phyloP scores from a whole-genome alignment of 345 rosid genomes.

The Hypericum androsaemum region DNA sequence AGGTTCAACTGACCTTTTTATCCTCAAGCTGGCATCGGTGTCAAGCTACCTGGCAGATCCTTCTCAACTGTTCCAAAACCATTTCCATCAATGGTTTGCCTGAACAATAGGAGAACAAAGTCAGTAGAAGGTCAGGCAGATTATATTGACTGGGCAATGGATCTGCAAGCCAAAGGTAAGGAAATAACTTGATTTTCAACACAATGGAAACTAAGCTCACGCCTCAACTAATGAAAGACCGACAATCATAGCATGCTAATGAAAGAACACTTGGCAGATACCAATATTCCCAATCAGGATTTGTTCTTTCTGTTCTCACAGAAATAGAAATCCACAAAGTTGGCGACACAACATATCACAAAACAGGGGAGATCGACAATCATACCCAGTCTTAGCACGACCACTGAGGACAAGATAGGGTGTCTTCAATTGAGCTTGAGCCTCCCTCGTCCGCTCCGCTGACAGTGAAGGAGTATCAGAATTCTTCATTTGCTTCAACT shows the following conservation, averaged over 20 bases:
- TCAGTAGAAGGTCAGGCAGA: no score
- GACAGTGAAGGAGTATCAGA: conserved; percentile 90
- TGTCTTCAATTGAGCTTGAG: conserved; percentile 74
- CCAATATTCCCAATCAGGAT: no score
- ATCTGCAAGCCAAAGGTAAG: no score
- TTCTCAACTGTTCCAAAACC: conserved; percentile 88
- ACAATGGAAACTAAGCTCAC: no score
- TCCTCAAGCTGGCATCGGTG: conserved; percentile 96
- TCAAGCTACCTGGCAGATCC: conserved; percentile 70
- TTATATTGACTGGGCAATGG: no score
- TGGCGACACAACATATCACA: conserved; percentile 1
- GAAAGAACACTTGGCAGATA: no score
- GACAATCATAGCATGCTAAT: no score
- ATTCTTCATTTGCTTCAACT: conserved; percentile 95
- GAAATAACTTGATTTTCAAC: no score
- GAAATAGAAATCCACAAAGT: neutral
- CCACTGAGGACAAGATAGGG: conserved; percentile 97
- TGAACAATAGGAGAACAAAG: conserved; percentile 17
- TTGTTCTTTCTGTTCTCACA: no score
- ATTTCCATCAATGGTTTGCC: conserved; percentile 82
- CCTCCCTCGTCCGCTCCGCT: conserved; percentile 90
- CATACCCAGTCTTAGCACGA: conserved; percentile 90
- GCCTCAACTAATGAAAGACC: no score
- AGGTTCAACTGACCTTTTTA: conserved; percentile 44
- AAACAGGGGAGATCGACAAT: neutral